Percentiles rank a stretch among this genome's conserved stretches.
Evolutionary conservation across 306 rosid species (phyloP).

Genomic region (Cicer cuneatum): DNA sequence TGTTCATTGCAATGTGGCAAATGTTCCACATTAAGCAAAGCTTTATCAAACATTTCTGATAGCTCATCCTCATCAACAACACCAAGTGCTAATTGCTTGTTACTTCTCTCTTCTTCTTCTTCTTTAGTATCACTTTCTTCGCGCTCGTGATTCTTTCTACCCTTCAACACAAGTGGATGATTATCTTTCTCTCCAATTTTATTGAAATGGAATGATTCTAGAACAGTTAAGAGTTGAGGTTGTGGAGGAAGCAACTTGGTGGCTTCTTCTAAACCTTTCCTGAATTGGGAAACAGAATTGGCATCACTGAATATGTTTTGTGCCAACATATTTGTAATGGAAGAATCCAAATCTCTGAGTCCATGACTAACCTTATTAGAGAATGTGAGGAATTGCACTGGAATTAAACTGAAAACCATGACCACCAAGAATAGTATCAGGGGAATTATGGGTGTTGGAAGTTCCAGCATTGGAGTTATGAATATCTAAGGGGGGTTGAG

Average conservation of each 20-base stretch:
- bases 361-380: neutral
- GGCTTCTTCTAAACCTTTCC: conserved; percentile 81
- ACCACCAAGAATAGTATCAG: neutral
- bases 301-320: conserved; percentile 59
- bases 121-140: conserved; percentile 28
- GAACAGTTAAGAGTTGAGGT: conserved; percentile 48
- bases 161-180: conserved; percentile 37
- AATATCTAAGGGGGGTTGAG: conserved; percentile 49
- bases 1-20: conserved; percentile 30
- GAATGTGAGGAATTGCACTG: neutral
- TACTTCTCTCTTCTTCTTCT: conserved; percentile 53
- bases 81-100: conserved; percentile 54
- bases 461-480: conserved; percentile 26
- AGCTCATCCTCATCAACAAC: conserved; percentile 51
- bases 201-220: conserved; percentile 9
- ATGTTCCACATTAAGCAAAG: conserved; percentile 44
- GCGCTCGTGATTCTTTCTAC: conserved; percentile 54
- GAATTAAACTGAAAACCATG: neutral
- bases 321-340: conserved; percentile 55
- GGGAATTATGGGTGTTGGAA: neutral
- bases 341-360: conserved; percentile 37
- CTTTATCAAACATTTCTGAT: conserved; percentile 56
- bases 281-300: conserved; percentile 68
- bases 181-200: conserved; percentile 25
- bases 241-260: conserved; percentile 75